Base-by-base conservation (phyloP, 2,329 filamentous ascomycete genomes). In the Aspergillus sp. region DNA sequence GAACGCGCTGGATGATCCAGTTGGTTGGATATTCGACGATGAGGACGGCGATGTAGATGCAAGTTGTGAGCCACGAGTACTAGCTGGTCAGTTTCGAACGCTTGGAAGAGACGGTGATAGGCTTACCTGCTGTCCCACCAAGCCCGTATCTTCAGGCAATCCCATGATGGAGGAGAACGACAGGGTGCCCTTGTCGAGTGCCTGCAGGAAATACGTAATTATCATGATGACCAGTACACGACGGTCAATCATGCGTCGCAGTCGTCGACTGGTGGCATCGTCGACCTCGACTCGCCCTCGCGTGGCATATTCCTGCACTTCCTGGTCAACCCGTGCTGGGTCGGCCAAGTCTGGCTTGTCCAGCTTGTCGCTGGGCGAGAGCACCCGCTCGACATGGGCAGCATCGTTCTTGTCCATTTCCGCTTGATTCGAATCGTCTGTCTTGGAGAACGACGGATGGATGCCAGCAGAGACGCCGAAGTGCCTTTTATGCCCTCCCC, bases 21-120 rank as follows among this genome's bases (percentile, higher is more conserved):
- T 83, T 86, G 61, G 83, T 84, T 0, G 85, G 85, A 57, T 86
- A 88, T 61, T 88, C 85, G 51, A 86, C 83, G 37, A 83, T 65
- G 7, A 88, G 69, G 13, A 87, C 81, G 40, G 79, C 82, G 48
- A 88, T 81, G 68, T 88, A 88, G 51, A 88, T 85, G 71, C 81
- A 86, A 9, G 83, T 86, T 0, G 81, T 85, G 40, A 89, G 70
- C 85, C 85, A 88, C 27, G 75, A 78, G 60, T 82, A 89, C 67
- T 87, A 60, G 12, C 4, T 35, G 19, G 7, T 13, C 33, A n/a
- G 12, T 35, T 13, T n/a, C 7, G 7, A 35, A 11, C 19, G 33
- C 33, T 35, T 8, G 31, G 31, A n/a, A 32, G 31, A 10, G 3
- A 35, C 19, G 12, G 9, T 13, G n/a, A 13, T 35, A n/a, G 47